These are phyloP conservation scores for Gonapodya sp. DNA, from an alignment of 192 early-diverging fungal species.

Conservation along the genomic window DNA sequence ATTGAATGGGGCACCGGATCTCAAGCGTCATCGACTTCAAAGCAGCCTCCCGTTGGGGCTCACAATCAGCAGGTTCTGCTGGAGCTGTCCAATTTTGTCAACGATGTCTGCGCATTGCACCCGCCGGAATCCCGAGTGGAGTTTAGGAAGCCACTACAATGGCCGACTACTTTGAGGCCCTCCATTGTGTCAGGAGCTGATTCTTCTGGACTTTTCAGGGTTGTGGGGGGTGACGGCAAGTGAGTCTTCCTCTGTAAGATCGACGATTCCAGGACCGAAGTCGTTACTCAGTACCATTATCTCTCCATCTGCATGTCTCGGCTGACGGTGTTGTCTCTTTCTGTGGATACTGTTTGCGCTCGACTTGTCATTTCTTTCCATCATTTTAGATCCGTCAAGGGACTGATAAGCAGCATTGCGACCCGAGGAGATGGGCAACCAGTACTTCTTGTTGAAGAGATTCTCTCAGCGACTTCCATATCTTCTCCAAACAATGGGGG, in stretches of 20 bases:
- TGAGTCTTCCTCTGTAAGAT: too few relatives aligned
- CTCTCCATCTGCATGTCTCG: too few relatives aligned
- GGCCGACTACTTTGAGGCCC: background rate
- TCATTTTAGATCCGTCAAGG: background rate
- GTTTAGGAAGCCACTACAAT: constrained; percentile 13
- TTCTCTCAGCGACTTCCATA: background rate
- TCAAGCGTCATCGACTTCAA: background rate
- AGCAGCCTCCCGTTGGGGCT: constrained; percentile 1
- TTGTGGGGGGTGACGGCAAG: background rate
- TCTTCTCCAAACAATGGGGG: background rate
- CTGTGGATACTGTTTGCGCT: too few relatives aligned
- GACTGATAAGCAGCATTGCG: background rate
- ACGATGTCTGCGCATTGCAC: constrained; percentile 4
- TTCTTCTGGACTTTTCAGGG: constrained; percentile 8
- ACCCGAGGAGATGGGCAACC: background rate
- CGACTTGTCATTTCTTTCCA: too few relatives aligned
- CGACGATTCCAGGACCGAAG: too few relatives aligned
- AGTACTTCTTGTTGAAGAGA: background rate
- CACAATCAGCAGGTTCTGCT: constrained; percentile 14
- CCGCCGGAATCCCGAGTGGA: constrained; percentile 5
- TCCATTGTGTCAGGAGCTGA: background rate
- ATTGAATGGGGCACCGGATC: background rate
- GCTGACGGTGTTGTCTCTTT: too few relatives aligned
- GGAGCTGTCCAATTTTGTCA: background rate
- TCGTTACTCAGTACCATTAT: too few relatives aligned